Percentiles rank a stretch among this genome's conserved stretches.
phyloP scores from a whole-genome alignment of 2,329 filamentous ascomycete genomes.

The Nigrograna mackinnonii region DNA sequence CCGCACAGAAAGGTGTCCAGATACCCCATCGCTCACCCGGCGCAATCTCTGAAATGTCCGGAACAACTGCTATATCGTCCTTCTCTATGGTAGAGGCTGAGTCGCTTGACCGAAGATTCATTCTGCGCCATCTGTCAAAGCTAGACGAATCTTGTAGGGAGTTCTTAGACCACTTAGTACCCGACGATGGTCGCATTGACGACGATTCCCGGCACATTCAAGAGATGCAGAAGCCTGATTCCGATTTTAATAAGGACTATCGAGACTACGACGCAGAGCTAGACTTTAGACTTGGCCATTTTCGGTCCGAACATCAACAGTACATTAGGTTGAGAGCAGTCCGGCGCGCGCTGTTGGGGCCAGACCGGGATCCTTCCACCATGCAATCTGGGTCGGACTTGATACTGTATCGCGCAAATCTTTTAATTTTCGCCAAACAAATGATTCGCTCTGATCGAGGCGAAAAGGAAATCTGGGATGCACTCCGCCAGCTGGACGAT shows the following conservation, averaged over 20 bases:
- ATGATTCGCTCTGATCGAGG: constrained; percentile 36
- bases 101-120: constrained; percentile 44
- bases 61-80: constrained; percentile 51
- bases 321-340: constrained; percentile 47
- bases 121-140: constrained; percentile 45
- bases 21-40: constrained; percentile 35
- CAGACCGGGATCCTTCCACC: constrained; percentile 18
- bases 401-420: constrained; percentile 49
- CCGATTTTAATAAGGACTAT: constrained; percentile 43
- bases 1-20: constrained; percentile 7
- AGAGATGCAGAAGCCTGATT: constrained; percentile 38
- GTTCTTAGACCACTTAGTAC: constrained; percentile 34
- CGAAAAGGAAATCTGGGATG: constrained; percentile 30
- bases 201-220: constrained; percentile 24
- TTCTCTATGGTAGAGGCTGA: constrained; percentile 49
- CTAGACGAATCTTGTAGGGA: constrained; percentile 33
- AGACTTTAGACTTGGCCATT: constrained; percentile 37
- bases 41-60: constrained; percentile 47
- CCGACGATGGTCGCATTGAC: constrained; percentile 21
- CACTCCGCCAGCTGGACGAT: constrained; percentile 32
- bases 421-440: constrained; percentile 45
- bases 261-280: constrained; percentile 37
- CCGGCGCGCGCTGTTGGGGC: constrained; percentile 42
- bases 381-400: constrained; percentile 39
- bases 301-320: constrained; percentile 39